These are phyloP conservation scores for Penicillium odoratum DNA, from an alignment of 495 filamentous ascomycete genomes.

Conservation along the genomic window DNA sequence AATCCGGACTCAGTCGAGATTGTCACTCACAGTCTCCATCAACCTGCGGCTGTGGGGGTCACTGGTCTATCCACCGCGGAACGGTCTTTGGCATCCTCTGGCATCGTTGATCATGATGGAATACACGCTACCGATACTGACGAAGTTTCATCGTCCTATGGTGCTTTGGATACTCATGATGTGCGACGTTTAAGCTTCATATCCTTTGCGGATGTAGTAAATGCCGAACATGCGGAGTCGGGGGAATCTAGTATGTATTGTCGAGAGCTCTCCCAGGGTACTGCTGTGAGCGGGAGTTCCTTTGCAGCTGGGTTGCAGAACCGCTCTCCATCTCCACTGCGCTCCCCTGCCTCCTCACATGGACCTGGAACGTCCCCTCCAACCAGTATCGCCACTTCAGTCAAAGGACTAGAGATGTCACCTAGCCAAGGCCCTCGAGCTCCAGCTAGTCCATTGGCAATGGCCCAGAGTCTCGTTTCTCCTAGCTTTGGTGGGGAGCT, in stretches of 20 bases:
- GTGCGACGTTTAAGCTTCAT: slow-evolving; percentile 87
- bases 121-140: slow-evolving; percentile 52
- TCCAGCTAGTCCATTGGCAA: slow-evolving; percentile 26
- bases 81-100: slow-evolving; percentile 33
- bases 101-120: slow-evolving; percentile 50
- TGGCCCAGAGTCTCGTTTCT: slow-evolving; percentile 47
- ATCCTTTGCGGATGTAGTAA: slow-evolving; percentile 93
- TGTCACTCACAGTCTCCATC: slow-evolving; percentile 77
- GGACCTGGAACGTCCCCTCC: slow-evolving; percentile 64
- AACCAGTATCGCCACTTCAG: slow-evolving; percentile 63
- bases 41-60: slow-evolving; percentile 67
- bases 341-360: slow-evolving; percentile 67
- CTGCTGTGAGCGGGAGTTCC: slow-evolving; percentile 36
- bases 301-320: slow-evolving; percentile 54
- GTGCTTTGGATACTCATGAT: slow-evolving; percentile 69
- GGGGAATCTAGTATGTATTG: slow-evolving; percentile 20
- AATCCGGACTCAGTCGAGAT: slow-evolving; percentile 77
- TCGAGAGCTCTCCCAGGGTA: slow-evolving; percentile 61
- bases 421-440: slow-evolving; percentile 41
- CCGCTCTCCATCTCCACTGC: slow-evolving; percentile 71
- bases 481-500: slow-evolving; percentile 62
- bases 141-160: slow-evolving; percentile 54
- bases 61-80: slow-evolving; percentile 46
- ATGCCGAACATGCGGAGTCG: slow-evolving; percentile 69
- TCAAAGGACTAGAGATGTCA: slow-evolving; percentile 65